Evolutionary conservation across 2,329 filamentous ascomycete genomes (phyloP).

Genomic region (Aureobasidium musti): DNA sequence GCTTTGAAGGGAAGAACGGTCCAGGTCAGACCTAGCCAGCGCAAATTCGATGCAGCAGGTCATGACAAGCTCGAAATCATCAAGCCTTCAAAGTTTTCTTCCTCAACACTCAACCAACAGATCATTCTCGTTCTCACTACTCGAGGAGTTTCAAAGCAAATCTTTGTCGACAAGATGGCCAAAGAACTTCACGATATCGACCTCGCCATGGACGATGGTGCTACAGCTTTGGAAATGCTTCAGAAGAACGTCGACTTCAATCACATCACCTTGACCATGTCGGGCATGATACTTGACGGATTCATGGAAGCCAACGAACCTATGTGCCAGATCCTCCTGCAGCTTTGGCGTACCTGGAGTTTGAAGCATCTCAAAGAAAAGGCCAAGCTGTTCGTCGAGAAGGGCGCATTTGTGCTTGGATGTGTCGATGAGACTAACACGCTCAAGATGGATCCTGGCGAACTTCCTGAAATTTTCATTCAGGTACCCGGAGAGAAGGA

Average conservation of each 20-base stretch:
- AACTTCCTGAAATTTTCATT: slow-evolving; percentile 83
- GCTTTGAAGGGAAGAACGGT: slow-evolving; percentile 60
- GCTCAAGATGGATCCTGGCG: slow-evolving; percentile 55
- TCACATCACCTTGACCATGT: slow-evolving; percentile 71
- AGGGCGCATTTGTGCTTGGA: slow-evolving; percentile 85
- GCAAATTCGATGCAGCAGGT: slow-evolving; percentile 76
- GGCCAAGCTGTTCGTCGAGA: slow-evolving; percentile 75
- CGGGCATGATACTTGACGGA: slow-evolving; percentile 73
- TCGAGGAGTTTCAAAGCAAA: slow-evolving; percentile 67
- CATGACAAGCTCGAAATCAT: slow-evolving; percentile 77
- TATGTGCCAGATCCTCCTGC: slow-evolving; percentile 76
- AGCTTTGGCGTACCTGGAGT: slow-evolving; percentile 85
- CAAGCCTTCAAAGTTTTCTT: slow-evolving; percentile 71
- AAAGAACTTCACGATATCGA: slow-evolving; percentile 69
- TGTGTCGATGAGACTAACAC: slow-evolving; percentile 82
- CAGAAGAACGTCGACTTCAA: slow-evolving; percentile 81
- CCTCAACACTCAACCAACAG: slow-evolving; percentile 84
- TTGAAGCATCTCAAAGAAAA: slow-evolving; percentile 92
- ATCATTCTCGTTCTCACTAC: slow-evolving; percentile 81
- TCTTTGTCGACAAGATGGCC: slow-evolving; percentile 69
- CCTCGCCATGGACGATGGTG: slow-evolving; percentile 66
- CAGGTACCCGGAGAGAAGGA: slow-evolving; percentile 64
- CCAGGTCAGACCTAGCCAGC: slow-evolving; percentile 78
- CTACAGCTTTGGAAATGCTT: slow-evolving; percentile 67
- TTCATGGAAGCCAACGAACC: slow-evolving; percentile 77